These are phyloP conservation scores for Draba incana DNA, from an alignment of 345 rosid species.

Conservation along the genomic window DNA sequence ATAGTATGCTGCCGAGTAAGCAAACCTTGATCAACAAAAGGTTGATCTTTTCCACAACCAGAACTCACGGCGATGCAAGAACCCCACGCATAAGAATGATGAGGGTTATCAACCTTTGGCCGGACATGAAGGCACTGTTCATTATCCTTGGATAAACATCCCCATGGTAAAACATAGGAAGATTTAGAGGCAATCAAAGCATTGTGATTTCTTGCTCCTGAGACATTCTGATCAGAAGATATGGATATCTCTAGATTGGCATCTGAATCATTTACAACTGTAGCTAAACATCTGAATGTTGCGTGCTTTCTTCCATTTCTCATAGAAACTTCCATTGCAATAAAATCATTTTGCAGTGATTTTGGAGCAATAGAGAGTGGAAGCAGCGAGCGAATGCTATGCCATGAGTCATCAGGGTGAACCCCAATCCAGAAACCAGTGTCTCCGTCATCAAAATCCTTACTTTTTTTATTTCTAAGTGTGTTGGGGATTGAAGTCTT, in stretches of 20 bases:
- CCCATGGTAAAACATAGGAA: slow-evolving; percentile 85
- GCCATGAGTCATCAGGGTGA: slow-evolving; percentile 67
- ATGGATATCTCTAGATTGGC: slow-evolving; percentile 70
- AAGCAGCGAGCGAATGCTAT: slow-evolving; percentile 83
- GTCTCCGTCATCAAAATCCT: slow-evolving; percentile 56
- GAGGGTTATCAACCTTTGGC: slow-evolving; percentile 58
- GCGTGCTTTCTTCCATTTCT: slow-evolving; percentile 95
- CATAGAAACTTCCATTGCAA: slow-evolving; percentile 87
- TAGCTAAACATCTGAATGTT: slow-evolving; percentile 83
- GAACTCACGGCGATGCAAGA: slow-evolving; percentile 58
- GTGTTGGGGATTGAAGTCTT: slow-evolving; percentile 59
- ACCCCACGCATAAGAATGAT: slow-evolving; percentile 74
- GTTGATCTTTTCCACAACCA: slow-evolving; percentile 68
- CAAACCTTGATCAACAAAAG: slow-evolving; percentile 68
- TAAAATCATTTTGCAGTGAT: slow-evolving; percentile 56
- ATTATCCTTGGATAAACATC: slow-evolving; percentile 66
- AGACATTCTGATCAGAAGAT: slow-evolving; percentile 44
- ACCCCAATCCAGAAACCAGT: slow-evolving; percentile 90
- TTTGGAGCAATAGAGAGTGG: slow-evolving; percentile 84
- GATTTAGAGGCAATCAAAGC: slow-evolving; percentile 65
- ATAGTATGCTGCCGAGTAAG: slow-evolving; percentile 60
- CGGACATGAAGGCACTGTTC: slow-evolving; percentile 74
- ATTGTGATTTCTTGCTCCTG: slow-evolving; percentile 50
- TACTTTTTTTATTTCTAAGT: slow-evolving; percentile 53
- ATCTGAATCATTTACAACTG: slow-evolving; percentile 84